A percentile compares a stretch with the other conserved stretches of the same genome.
Conservation (phyloP, 164 flowering plant genomes). For the Akebia trifoliata region DNA sequence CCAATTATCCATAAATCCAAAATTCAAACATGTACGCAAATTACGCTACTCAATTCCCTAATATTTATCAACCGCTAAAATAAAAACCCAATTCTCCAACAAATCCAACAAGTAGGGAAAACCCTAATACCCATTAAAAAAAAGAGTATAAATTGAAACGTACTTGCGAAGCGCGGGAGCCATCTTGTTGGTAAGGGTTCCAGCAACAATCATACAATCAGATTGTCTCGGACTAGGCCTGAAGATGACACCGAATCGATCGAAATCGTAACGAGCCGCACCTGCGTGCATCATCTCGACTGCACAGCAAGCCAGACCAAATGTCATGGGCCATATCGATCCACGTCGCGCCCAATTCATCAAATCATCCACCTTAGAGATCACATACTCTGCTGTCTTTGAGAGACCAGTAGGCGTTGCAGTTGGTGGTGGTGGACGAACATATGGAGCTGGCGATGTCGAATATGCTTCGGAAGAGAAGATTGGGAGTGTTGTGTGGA, state of each 20-base stretch:
- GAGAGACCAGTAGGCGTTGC: slow-evolving; percentile 51
- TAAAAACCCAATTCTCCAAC: too few species aligned
- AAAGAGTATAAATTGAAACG: too few species aligned
- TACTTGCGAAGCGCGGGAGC: slow-evolving; percentile 99
- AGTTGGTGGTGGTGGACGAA: slow-evolving; percentile 49
- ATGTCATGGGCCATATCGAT: slow-evolving; percentile 99
- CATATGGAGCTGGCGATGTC: slow-evolving; percentile 42
- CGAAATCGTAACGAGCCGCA: slow-evolving; percentile 93
- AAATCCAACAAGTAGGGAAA: too few species aligned
- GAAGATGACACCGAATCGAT: slow-evolving; percentile 90
- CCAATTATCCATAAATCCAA: too few species aligned
- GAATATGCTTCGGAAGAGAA: slow-evolving; percentile 12
- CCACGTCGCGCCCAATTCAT: slow-evolving; percentile 95
- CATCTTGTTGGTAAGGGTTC: slow-evolving; percentile 98
- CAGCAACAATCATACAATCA: slow-evolving; percentile 98
- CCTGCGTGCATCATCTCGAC: slow-evolving; percentile 99
- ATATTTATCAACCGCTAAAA: too few species aligned
- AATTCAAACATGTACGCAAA: too few species aligned
- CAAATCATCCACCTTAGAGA: slow-evolving; percentile 93
- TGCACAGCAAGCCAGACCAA: slow-evolving; percentile 99
- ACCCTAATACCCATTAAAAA: too few species aligned
- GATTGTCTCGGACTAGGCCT: slow-evolving; percentile 95
- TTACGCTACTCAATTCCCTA: too few species aligned
- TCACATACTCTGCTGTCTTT: slow-evolving; percentile 84
- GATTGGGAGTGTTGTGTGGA: slow-evolving; percentile 44